Evolutionary conservation across 1,284 basidiomycete species (phyloP).

Genomic region (Sporisorium graminicola): DNA sequence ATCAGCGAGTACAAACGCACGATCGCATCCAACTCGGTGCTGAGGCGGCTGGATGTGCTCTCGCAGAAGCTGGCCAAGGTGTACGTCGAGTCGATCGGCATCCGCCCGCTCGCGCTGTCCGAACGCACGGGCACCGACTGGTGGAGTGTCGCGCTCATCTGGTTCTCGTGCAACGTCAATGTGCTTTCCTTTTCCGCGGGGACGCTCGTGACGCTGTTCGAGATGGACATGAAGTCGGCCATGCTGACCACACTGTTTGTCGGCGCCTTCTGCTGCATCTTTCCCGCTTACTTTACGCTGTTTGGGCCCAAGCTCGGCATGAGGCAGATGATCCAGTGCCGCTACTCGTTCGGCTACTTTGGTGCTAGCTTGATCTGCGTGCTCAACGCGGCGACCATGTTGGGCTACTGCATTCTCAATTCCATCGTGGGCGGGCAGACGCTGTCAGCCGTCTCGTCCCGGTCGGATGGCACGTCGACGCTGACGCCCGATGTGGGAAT

Average conservation of each 20-base stretch:
- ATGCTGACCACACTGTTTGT: conserved; percentile 70
- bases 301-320: conserved; percentile 77
- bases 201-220: conserved; percentile 74
- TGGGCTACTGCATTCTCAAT: conserved; percentile 75
- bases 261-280: conserved; percentile 67
- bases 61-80: conserved; percentile 24
- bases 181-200: conserved; percentile 75
- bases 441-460: conserved; percentile 70
- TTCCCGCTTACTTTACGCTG: conserved; percentile 56
- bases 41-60: conserved; percentile 29
- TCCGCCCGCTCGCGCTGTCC: conserved; percentile 46
- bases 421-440: conserved; percentile 72
- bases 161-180: conserved; percentile 66
- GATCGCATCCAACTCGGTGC: conserved; percentile 18
- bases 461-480: conserved; percentile 17
- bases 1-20: conserved; percentile 35
- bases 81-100: conserved; percentile 52
- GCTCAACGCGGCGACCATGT: conserved; percentile 52
- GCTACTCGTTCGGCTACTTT: conserved; percentile 75
- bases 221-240: conserved; percentile 73
- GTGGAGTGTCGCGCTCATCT: conserved; percentile 71
- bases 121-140: conserved; percentile 65
- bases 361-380: conserved; percentile 75
- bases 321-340: conserved; percentile 74
- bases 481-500: conserved; percentile 79